These are phyloP conservation scores for Gentiana straminea DNA, from an alignment of 257 asterid species.

Conservation along the genomic window DNA sequence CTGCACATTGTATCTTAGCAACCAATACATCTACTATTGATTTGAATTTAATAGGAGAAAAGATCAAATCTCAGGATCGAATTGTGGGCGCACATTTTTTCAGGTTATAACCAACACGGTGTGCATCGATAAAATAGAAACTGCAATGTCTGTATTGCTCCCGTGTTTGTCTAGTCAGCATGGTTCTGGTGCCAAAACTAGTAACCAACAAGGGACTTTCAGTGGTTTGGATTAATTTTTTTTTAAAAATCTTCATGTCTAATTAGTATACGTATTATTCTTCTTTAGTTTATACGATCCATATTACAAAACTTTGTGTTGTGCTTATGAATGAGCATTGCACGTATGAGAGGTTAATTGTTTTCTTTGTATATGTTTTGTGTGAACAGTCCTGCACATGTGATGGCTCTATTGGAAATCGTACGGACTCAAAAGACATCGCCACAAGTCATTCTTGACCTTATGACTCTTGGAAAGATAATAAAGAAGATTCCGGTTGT, in stretches of 20 bases:
- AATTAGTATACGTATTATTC: too few relatives aligned
- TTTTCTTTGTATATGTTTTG: conserved; percentile 22
- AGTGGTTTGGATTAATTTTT: too few relatives aligned
- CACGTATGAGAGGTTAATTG: background rate
- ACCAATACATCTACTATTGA: conserved; percentile 93
- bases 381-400: conserved; percentile 86
- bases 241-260: too few relatives aligned
- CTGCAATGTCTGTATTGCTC: background rate
- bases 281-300: background rate
- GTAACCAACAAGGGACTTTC: too few relatives aligned
- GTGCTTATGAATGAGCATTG: too few relatives aligned
- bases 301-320: background rate
- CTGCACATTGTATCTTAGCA: conserved; percentile 91
- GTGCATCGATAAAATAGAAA: background rate
- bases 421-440: conserved; percentile 86
- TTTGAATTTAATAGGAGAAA: conserved; percentile 68
- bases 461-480: conserved; percentile 78
- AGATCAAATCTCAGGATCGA: conserved; percentile 72
- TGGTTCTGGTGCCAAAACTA: background rate
- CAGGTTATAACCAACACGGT: conserved; percentile 39
- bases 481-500: conserved; percentile 94
- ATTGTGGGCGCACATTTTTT: conserved; percentile 96
- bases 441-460: conserved; percentile 83
- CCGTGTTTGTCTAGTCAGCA: background rate
- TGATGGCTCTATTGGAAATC: conserved; percentile 96